A percentile compares a stretch with the other conserved stretches of the same genome.
Conservation (phyloP, 2,329 filamentous ascomycete species). For the Aureobasidium sp. region DNA sequence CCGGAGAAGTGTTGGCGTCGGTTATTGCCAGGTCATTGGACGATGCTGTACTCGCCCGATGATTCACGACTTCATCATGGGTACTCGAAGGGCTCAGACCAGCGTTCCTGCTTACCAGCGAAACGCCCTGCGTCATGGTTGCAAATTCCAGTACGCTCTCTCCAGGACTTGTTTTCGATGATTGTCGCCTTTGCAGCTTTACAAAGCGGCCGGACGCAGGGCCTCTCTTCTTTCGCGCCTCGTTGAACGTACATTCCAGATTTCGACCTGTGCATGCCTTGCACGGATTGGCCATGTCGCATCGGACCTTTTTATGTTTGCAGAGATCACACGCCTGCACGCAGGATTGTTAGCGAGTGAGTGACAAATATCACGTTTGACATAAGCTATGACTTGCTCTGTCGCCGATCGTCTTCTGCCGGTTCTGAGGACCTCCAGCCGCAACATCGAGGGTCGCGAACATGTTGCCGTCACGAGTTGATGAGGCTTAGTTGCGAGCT, state of each 20-base stretch:
- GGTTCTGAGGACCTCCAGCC: background rate
- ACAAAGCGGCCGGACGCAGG: constrained; percentile 29
- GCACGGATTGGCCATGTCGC: constrained; percentile 34
- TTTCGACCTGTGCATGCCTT: constrained; percentile 31
- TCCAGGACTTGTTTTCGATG: background rate
- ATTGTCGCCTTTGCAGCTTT: constrained; percentile 31
- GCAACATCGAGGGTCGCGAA: background rate
- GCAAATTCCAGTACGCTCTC: background rate
- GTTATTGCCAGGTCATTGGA: background rate
- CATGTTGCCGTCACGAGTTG: background rate
- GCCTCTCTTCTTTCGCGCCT: constrained; percentile 36
- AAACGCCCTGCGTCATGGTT: background rate
- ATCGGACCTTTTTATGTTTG: constrained; percentile 34
- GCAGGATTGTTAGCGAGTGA: background rate
- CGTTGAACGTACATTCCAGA: constrained; percentile 35
- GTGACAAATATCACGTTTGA: background rate
- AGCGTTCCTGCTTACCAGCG: background rate
- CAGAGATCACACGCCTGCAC: constrained; percentile 33
- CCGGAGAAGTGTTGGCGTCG: background rate
- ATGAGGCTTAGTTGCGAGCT: no score
- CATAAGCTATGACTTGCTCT: background rate
- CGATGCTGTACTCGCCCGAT: background rate
- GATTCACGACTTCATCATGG: background rate
- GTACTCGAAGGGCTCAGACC: background rate
- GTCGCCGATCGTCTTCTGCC: background rate